phyloP scores from a whole-genome alignment of 2,329 filamentous ascomycete species.

The Botrytis byssoidea region DNA sequence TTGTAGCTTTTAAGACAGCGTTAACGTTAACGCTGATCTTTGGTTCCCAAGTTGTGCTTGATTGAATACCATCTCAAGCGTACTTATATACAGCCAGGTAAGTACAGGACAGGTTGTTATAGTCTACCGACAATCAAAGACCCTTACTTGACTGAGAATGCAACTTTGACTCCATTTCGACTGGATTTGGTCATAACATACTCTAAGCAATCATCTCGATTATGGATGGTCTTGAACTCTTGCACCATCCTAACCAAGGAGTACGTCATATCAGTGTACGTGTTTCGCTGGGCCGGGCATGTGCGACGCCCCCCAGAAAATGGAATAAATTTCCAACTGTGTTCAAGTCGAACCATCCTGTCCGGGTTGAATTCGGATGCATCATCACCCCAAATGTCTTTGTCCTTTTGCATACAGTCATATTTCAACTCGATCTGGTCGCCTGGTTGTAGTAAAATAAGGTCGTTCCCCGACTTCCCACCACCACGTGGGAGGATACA shows the following conservation, averaged over 20 bases:
- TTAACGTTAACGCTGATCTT: not conserved
- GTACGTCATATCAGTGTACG: slow-evolving; percentile 12
- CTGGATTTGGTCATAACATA: slow-evolving; percentile 13
- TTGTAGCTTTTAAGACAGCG: not conserved
- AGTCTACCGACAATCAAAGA: not conserved
- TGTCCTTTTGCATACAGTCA: slow-evolving; percentile 41
- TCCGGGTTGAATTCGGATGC: slow-evolving; percentile 43
- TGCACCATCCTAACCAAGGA: slow-evolving; percentile 8
- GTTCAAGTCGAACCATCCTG: slow-evolving; percentile 42
- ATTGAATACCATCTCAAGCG: not conserved
- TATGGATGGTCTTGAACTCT: slow-evolving; percentile 15
- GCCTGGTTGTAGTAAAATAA: slow-evolving; percentile 33
- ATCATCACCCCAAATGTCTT: slow-evolving; percentile 42
- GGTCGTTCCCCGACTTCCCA: slow-evolving; percentile 32
- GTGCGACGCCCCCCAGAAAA: slow-evolving; percentile 9
- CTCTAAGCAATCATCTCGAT: slow-evolving; percentile 12
- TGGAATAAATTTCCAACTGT: slow-evolving; percentile 29
- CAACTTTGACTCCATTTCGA: slow-evolving; percentile 9
- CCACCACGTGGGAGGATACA: slow-evolving; percentile 32
- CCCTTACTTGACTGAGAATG: not conserved
- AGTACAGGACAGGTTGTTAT: not conserved
- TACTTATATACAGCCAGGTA: not conserved
- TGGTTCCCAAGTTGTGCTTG: not conserved
- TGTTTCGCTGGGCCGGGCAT: slow-evolving; percentile 21
- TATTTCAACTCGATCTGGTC: slow-evolving; percentile 18